Evolutionary conservation across 2,329 filamentous ascomycete genomes (phyloP).

Genomic region (Ophiostoma piceae): DNA sequence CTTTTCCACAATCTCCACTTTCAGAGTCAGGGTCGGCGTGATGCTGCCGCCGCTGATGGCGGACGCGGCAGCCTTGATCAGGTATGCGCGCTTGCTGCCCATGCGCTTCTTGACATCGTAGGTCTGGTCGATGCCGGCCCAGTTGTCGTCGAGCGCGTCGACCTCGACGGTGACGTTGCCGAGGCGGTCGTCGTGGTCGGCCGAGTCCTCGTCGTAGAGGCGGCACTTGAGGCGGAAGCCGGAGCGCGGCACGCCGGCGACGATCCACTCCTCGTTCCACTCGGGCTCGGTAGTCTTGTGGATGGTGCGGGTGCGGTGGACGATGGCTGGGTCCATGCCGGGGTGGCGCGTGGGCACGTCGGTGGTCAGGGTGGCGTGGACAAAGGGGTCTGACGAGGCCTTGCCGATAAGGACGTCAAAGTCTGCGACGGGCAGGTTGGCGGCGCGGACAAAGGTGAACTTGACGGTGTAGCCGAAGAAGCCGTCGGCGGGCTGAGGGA

Average conservation of each 20-base stretch:
- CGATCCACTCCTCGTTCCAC: slow-evolving; percentile 83
- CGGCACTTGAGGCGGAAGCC: slow-evolving; percentile 78
- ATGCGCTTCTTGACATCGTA: slow-evolving; percentile 76
- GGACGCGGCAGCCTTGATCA: slow-evolving; percentile 63
- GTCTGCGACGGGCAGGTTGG: slow-evolving; percentile 78
- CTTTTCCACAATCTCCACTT: slow-evolving; percentile 69
- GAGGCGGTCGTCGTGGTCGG: slow-evolving; percentile 79
- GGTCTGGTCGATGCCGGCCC: slow-evolving; percentile 59
- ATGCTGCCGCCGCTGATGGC: slow-evolving; percentile 61
- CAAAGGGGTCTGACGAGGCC: slow-evolving; percentile 76
- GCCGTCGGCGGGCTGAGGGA: slow-evolving; percentile 55
- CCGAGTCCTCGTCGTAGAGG: slow-evolving; percentile 83
- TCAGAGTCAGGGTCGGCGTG: slow-evolving; percentile 65
- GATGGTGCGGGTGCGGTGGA: slow-evolving; percentile 70
- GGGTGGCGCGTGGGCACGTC: slow-evolving; percentile 63
- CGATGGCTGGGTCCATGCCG: slow-evolving; percentile 75
- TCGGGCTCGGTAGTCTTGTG: slow-evolving; percentile 65
- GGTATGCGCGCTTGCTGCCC: slow-evolving; percentile 81
- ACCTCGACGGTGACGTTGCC: slow-evolving; percentile 76
- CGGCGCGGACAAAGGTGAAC: slow-evolving; percentile 76
- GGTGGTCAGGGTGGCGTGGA: slow-evolving; percentile 69
- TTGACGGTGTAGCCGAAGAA: slow-evolving; percentile 73
- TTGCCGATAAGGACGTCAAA: slow-evolving; percentile 47
- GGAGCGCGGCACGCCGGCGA: slow-evolving; percentile 71
- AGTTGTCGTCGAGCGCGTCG: slow-evolving; percentile 54